A percentile compares a stretch with the other conserved stretches of the same genome.
These are phyloP conservation scores for Colletotrichum sojae DNA, from an alignment of 2,329 filamentous ascomycete genomes.

Conservation along the genomic window DNA sequence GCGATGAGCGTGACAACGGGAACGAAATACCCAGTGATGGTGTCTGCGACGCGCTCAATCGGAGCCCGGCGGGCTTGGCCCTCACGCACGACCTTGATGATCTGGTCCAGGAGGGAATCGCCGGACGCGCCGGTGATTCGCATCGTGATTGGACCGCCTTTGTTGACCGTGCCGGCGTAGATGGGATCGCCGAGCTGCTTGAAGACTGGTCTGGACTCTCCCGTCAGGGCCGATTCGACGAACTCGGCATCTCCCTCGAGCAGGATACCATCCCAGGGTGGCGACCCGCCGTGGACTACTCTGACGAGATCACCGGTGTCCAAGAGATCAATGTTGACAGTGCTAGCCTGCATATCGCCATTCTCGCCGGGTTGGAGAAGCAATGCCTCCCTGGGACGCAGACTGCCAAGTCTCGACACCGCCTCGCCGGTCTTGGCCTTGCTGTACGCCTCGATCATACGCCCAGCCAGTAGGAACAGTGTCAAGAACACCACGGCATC, in stretches of 20 bases:
- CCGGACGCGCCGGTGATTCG: constrained; percentile 56
- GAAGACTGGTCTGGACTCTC: constrained; percentile 64
- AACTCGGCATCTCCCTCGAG: constrained; percentile 62
- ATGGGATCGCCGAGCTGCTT: constrained; percentile 65
- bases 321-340: constrained; percentile 67
- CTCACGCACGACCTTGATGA: constrained; percentile 63
- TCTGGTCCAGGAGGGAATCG: constrained; percentile 63
- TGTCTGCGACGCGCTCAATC: constrained; percentile 62
- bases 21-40: constrained; percentile 62
- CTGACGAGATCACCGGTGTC: constrained; percentile 65
- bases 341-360: constrained; percentile 46
- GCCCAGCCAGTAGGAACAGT: constrained; percentile 69
- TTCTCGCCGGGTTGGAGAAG: constrained; percentile 47
- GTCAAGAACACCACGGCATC: constrained; percentile 77
- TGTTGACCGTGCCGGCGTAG: constrained; percentile 63
- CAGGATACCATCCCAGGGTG: constrained; percentile 71
- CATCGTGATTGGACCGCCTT: constrained; percentile 55
- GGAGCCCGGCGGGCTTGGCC: constrained; percentile 62
- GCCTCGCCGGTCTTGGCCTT: constrained; percentile 75
- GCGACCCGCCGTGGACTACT: constrained; percentile 70
- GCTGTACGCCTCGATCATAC: constrained; percentile 72
- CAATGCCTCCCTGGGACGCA: constrained; percentile 70
- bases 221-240: constrained; percentile 74
- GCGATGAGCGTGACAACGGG: constrained; percentile 60
- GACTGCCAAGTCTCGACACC: constrained; percentile 69